These are phyloP conservation scores for Podaxis mareebaensis DNA, from an alignment of 768 basidiomycete genomes.

Conservation along the genomic window DNA sequence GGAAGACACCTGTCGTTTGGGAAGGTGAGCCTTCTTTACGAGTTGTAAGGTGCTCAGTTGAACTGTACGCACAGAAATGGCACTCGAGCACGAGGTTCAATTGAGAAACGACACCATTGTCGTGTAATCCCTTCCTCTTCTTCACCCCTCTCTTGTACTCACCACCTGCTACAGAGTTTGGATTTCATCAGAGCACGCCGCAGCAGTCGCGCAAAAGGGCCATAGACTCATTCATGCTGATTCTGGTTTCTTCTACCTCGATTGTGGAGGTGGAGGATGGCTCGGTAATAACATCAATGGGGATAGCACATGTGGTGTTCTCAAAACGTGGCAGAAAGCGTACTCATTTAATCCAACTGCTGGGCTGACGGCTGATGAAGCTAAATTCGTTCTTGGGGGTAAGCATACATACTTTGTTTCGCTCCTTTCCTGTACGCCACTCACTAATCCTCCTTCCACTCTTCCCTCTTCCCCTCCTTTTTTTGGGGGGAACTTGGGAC, in stretches of 20 bases:
- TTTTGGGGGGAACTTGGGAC: constrained; percentile 69
- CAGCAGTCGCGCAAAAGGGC: constrained; percentile 59
- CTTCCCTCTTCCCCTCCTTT: constrained; percentile 26
- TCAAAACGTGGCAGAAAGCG: constrained; percentile 80
- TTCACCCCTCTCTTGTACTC: not conserved
- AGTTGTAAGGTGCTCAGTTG: constrained; percentile 15
- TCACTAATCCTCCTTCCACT: not conserved
- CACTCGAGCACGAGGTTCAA: constrained; percentile 51
- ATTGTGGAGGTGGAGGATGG: constrained; percentile 77
- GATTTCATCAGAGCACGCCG: constrained; percentile 65
- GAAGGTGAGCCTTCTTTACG: constrained; percentile 46
- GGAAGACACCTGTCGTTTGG: constrained; percentile 84
- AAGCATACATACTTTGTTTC: constrained; percentile 19
- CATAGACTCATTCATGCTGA: constrained; percentile 67
- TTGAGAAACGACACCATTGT: constrained; percentile 54
- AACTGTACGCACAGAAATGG: constrained; percentile 56
- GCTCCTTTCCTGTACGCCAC: not conserved
- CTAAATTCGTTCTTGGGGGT: constrained; percentile 69
- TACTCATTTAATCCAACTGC: constrained; percentile 48
- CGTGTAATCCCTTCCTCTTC: constrained; percentile 38
- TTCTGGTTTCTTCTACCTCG: constrained; percentile 80
- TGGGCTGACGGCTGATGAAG: constrained; percentile 49
- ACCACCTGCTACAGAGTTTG: constrained; percentile 51
- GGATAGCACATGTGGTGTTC: constrained; percentile 76
- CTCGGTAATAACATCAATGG: constrained; percentile 48